Percentiles rank a stretch among this genome's conserved stretches.
Evolutionary conservation across 192 early-diverging fungal genomes (phyloP).

Genomic region (Kickxella alabastrina): DNA sequence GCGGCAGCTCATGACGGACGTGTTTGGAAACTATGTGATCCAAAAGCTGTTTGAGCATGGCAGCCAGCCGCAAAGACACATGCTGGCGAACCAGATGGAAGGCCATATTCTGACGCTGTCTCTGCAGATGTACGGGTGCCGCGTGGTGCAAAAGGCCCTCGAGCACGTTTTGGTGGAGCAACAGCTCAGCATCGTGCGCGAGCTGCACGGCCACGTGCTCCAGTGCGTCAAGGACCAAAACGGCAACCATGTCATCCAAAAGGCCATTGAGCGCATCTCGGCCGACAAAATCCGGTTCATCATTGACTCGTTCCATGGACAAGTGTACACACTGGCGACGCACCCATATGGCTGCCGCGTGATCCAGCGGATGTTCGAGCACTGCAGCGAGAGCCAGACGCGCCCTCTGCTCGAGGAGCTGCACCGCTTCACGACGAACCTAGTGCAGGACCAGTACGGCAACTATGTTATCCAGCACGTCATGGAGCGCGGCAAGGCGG

Average conservation of each 20-base stretch:
- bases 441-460: conserved; percentile 98
- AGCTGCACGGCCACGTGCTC: conserved; percentile 92
- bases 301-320: conserved; percentile 95
- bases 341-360: conserved; percentile 99
- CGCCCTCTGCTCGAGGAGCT: conserved; percentile 89
- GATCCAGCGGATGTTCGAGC: conserved; percentile 99
- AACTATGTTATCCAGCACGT: conserved; percentile 99
- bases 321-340: conserved; percentile 92
- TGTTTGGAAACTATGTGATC: conserved; percentile 99
- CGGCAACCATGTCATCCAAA: conserved; percentile 99
- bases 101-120: conserved; percentile 90
- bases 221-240: conserved; percentile 99
- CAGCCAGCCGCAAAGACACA: conserved; percentile 86
- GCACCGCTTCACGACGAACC: conserved; percentile 82
- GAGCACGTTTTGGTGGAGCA: conserved; percentile 90
- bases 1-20: conserved; percentile 95
- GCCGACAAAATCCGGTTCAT: conserved; percentile 93
- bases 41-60: conserved; percentile 99
- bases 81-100: conserved; percentile 93
- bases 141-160: conserved; percentile 97
- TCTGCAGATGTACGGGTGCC: conserved; percentile 99
- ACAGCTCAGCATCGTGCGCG: conserved; percentile 84
- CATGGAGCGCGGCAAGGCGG: conserved; percentile 85
- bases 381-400: conserved; percentile 86
- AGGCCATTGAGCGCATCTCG: conserved; percentile 95